Conservation (phyloP, 495 filamentous ascomycete genomes). For the Podospora sp. region DNA sequence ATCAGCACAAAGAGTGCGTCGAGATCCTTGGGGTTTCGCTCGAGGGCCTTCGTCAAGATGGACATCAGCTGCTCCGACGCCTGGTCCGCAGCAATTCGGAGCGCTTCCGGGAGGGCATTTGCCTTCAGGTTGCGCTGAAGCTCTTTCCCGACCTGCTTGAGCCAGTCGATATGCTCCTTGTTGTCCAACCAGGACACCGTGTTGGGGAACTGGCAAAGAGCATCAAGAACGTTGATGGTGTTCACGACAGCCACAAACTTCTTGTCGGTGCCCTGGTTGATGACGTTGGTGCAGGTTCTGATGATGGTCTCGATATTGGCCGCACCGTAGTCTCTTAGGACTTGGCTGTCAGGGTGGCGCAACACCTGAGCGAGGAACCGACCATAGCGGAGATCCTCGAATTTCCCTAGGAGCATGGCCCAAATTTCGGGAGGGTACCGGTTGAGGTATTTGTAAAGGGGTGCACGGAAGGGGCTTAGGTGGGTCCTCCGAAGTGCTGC, state of each 20-base stretch:
- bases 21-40: conserved; percentile 72
- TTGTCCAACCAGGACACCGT: conserved; percentile 74
- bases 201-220: conserved; percentile 63
- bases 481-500: conserved; percentile 82
- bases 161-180: conserved; percentile 68
- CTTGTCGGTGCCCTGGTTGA: conserved; percentile 62
- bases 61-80: conserved; percentile 86
- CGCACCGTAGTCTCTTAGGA: conserved; percentile 72
- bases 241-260: conserved; percentile 77
- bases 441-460: conserved; percentile 93
- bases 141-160: conserved; percentile 75
- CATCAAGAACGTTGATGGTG: conserved; percentile 79
- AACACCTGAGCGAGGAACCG: conserved; percentile 96
- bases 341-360: conserved; percentile 69
- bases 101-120: conserved; percentile 66
- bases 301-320: conserved; percentile 71
- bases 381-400: conserved; percentile 83
- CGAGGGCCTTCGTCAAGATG: conserved; percentile 78
- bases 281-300: conserved; percentile 61
- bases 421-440: conserved; percentile 88
- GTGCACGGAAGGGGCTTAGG: conserved; percentile 89
- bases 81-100: conserved; percentile 87
- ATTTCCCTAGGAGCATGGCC: conserved; percentile 70
- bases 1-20: conserved; percentile 86
- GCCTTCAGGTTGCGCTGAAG: conserved; percentile 68